phyloP scores from a whole-genome alignment of 1,139 yeast genomes.

The Debaryomycetaceae sp. region DNA sequence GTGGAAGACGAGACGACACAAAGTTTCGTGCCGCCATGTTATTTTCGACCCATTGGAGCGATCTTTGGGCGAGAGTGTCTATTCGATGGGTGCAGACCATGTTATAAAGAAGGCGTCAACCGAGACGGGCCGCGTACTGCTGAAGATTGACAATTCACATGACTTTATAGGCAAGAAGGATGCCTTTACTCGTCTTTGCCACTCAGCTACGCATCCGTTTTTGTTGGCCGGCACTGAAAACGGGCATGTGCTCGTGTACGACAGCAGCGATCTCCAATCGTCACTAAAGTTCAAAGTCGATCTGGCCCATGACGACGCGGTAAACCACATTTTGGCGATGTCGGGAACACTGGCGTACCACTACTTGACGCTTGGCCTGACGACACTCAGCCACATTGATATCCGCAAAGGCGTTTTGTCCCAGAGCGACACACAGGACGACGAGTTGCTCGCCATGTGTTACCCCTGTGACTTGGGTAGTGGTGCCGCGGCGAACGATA shows the following conservation, averaged over 20 bases:
- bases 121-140: slow-evolving; percentile 64
- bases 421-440: slow-evolving; percentile 84
- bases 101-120: slow-evolving; percentile 66
- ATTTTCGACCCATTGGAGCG: slow-evolving; percentile 45
- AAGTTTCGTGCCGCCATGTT: slow-evolving; percentile 74
- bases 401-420: slow-evolving; percentile 56
- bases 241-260: slow-evolving; percentile 56
- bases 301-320: slow-evolving; percentile 61
- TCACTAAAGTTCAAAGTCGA: slow-evolving; percentile 31
- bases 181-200: slow-evolving; percentile 50
- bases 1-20: slow-evolving; percentile 89
- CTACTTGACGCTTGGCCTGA: slow-evolving; percentile 72
- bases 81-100: slow-evolving; percentile 71
- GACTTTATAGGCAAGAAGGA: slow-evolving; percentile 16
- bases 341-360: slow-evolving; percentile 68
- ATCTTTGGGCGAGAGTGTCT: slow-evolving; percentile 42
- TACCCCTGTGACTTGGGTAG: slow-evolving; percentile 39
- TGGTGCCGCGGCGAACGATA: slow-evolving; percentile 48
- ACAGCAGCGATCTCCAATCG: slow-evolving; percentile 35
- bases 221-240: slow-evolving; percentile 71
- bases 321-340: slow-evolving; percentile 63
- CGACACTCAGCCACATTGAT: slow-evolving; percentile 73
- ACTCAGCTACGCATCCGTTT: slow-evolving; percentile 54
- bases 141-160: slow-evolving; percentile 30
- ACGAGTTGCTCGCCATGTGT: slow-evolving; percentile 71